These are phyloP conservation scores for Chloropicon primus DNA, from an alignment of 139 green algal species.

Conservation along the genomic window DNA sequence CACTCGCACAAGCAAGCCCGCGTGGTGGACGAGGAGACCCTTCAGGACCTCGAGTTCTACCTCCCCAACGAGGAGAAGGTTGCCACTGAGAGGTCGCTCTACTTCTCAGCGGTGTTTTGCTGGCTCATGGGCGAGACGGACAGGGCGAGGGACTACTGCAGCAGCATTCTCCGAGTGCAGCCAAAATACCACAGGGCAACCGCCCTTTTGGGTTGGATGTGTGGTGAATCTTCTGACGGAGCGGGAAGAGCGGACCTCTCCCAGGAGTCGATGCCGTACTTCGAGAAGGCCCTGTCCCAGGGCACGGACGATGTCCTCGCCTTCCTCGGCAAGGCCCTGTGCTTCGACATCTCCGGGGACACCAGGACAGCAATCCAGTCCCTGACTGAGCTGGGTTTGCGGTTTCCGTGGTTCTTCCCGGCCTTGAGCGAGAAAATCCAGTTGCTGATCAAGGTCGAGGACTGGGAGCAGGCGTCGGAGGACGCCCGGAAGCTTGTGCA, in stretches of 20 bases:
- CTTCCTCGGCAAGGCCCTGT: conserved; percentile 39
- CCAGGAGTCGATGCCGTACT: conserved; percentile 27
- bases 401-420: conserved; percentile 39
- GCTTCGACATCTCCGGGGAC: conserved; percentile 25
- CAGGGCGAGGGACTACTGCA: conserved; percentile 24
- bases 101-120: conserved; percentile 26
- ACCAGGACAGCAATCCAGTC: neutral
- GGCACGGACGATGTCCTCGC: conserved; percentile 32
- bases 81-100: neutral
- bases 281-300: conserved; percentile 24
- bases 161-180: conserved; percentile 28
- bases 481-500: conserved; percentile 28
- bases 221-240: conserved; percentile 29
- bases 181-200: conserved; percentile 12
- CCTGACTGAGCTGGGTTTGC: conserved; percentile 14
- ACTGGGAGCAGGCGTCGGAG: conserved; percentile 33
- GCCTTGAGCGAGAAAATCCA: conserved; percentile 38
- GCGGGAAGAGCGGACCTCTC: conserved; percentile 22
- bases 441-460: conserved; percentile 31
- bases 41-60: conserved; percentile 26
- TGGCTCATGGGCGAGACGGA: conserved; percentile 25
- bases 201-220: conserved; percentile 39
- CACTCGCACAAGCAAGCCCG: conserved; percentile 33
- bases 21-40: conserved; percentile 39
- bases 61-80: neutral